phyloP scores from a whole-genome alignment of 2,329 filamentous ascomycete genomes.

The Colletotrichum musae region DNA sequence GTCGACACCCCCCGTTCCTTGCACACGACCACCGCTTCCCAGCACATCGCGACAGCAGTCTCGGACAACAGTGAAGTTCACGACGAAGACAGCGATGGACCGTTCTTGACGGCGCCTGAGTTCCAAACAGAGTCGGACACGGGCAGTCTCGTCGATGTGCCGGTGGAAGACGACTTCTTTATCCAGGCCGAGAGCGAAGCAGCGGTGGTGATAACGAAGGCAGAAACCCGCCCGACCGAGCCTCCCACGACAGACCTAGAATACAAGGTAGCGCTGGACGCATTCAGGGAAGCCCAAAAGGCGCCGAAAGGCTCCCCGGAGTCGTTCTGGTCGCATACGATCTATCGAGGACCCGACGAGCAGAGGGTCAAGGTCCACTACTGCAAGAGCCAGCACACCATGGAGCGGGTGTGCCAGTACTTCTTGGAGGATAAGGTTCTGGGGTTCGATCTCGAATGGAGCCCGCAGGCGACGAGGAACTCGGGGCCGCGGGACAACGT shows the following conservation, averaged over 20 bases:
- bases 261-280: slow-evolving; percentile 62
- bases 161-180: neutral
- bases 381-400: slow-evolving; percentile 76
- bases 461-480: slow-evolving; percentile 61
- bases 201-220: neutral
- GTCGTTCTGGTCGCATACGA: slow-evolving; percentile 77
- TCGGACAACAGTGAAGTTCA: neutral
- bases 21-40: slow-evolving; percentile 14
- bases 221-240: slow-evolving; percentile 12
- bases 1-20: slow-evolving; percentile 22
- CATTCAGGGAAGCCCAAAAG: slow-evolving; percentile 64
- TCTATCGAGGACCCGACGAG: slow-evolving; percentile 72
- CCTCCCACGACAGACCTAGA: slow-evolving; percentile 56
- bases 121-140: slow-evolving; percentile 4
- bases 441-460: slow-evolving; percentile 95
- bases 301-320: slow-evolving; percentile 59
- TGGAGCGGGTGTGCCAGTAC: slow-evolving; percentile 75
- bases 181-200: neutral
- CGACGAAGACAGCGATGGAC: slow-evolving; percentile 28
- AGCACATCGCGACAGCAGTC: neutral
- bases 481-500: slow-evolving; percentile 76
- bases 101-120: slow-evolving; percentile 28
- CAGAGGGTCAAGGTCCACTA: slow-evolving; percentile 80
- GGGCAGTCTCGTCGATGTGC: neutral
- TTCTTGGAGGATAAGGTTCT: slow-evolving; percentile 80